Base-by-base conservation (phyloP, 176 grass and related monocot species). In the Chrysopogon serrulatus region DNA sequence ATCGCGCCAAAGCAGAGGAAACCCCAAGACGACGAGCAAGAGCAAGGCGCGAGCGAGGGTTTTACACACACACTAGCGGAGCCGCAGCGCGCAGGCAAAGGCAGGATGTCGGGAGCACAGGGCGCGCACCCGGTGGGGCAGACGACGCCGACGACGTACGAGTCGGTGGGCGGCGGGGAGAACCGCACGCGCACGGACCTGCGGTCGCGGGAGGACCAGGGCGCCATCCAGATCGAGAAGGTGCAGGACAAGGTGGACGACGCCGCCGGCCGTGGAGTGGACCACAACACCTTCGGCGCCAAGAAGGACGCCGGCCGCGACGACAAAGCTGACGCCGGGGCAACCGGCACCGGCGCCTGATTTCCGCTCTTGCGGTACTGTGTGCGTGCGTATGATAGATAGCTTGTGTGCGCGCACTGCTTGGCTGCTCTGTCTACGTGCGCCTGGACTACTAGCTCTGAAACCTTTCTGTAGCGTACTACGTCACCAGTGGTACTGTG, bases 171-270 rank as follows among this genome's bases (percentile, higher is more conserved):
- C 62, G 71, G 83, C 66, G 94, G 84, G 37, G 76, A 79, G 83
- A 92, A 92, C 90, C 77, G 65, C 67, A 91, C 83, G 24, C 80
- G 81, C 65, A 77, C 68, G 44, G 90, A 90, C 62, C 72, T 86
- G 41, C 76, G 88, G 42, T 89, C 83, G 27, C 68, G 78, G 62
- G 83, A 93, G 80, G 80, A 96, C 79, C 79, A 92, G 65, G 90
- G 93, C 70, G 59, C 66, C 76, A 86, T 95, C 37, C 82, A 92
- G 93, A 86, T 92, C 48, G 83, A 89, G 30, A 93, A 92, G 80
- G 70, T 79, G 77, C 88, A 89, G 84, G 90, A 91, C 68, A 92
- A 89, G 80, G 90, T 93, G 2, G 71, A 87, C n/a, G 90, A 89
- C 6, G 71, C 83, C 47, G 90, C 68, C 23, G 59, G 60, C 9